Evolutionary conservation across 2,329 filamentous ascomycete species (phyloP), one percentile per base, ranked within the genome.

Genomic region (Pseudogymnoascus sp.): DNA sequence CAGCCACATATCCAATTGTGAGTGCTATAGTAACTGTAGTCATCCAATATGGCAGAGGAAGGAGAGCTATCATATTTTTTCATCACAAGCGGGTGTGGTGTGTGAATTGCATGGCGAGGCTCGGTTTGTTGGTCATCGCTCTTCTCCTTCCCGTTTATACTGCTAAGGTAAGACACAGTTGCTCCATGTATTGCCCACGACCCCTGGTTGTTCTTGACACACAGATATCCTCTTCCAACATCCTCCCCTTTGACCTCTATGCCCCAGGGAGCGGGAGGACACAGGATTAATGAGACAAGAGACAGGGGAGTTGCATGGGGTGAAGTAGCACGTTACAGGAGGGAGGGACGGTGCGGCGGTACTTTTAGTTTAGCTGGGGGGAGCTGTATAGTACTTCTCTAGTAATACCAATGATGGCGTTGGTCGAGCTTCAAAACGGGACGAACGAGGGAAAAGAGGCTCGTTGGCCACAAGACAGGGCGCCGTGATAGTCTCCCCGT

Each of bases 121-220:
- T 54, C 8, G 25, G 25, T 13, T 28, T 31, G 48, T 54, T 54
- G 48, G 48, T 54, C 48, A 54, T 54, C 48, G 25, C 14, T 10
- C 28, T 54, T 54, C n/a, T 34, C 25, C 13, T 16, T 16, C n/a
- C 25, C 48, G 25, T 19, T 54, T 14, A 31, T 54, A 54, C 8
- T 54, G 48, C 8, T 7, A 31, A 19, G 19, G 25, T 34, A 54
- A 54, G 48, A 54, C 48, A 54, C 14, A 28, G 23, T 48, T 48
- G 43, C 21, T 48, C 43, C 43, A 48, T 23, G 43, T 54, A 54
- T 54, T 54, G 45, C 4, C 14, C 13, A 14, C n/a, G 11, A 54
- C 48, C 48, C 45, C 48, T 54, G 48, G 48, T 54, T 54, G 48
- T 54, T 54, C 23, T 54, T 54, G 48, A 54, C 48, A 54, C 48